Evolutionary conservation across 2,329 filamentous ascomycete species (phyloP), one percentile per base, ranked within the genome.

Genomic region (Septoria linicola): DNA sequence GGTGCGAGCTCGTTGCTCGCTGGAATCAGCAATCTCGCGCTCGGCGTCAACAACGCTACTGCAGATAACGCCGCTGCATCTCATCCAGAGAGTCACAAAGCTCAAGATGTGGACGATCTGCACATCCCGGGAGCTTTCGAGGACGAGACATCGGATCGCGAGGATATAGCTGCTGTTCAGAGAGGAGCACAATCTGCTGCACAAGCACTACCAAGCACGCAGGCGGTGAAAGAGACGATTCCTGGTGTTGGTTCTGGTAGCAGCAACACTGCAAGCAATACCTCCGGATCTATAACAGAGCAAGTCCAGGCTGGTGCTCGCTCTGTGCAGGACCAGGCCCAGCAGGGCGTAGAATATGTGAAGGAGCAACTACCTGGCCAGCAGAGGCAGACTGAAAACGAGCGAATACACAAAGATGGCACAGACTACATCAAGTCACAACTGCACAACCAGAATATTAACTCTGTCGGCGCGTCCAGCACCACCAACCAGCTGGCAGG

Each of bases 81-180:
- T n/a, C 49, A 52, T 20, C 49, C 49, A 31, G 49, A 52, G 36
- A 52, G 49, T 21, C 42, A 46, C 8, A 44, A 55, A 31, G 48
- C 42, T 11, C 31, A 31, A 17, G 34, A 55, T 36, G 37, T 43
- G 13, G 47, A 51, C 25, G 52, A 54, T 36, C 13, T 54, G 2
- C 47, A 51, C 25, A 39, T 54, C 6, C 52, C 52, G 16, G 52
- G 52, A 2, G 52, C 35, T 10, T 54, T 54, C 23, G 47, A 51
- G 21, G 37, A 47, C 37, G 30, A 27, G 21, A 32, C 47, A 10
- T 42, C 47, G 17, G 31, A 41, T 13, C 27, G 36, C 6, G 49
- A 45, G 13, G 41, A 45, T 6, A 45, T 17, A 1, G 49, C 27
- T 2, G 41, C 40, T 21, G 48, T 32, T 21, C 27, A 51, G 34